A percentile compares a stretch with the other conserved stretches of the same genome.
These are phyloP conservation scores for Hirsutella rhossiliensis DNA, from an alignment of 2,329 filamentous ascomycete species.

Conservation along the genomic window DNA sequence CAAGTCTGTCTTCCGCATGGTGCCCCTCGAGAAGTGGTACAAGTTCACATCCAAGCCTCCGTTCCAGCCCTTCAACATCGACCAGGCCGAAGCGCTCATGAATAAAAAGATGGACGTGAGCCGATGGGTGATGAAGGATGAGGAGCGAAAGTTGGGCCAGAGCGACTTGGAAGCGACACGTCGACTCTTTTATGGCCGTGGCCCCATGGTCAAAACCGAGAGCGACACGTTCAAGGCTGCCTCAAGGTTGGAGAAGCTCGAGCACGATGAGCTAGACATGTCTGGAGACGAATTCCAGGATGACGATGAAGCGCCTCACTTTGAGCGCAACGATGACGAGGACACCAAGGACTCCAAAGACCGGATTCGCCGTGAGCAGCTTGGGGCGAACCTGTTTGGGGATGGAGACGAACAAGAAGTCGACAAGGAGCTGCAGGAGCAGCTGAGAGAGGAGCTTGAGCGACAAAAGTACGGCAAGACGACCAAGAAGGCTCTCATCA, in stretches of 20 bases:
- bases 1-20: constrained; percentile 62
- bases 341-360: constrained; percentile 61
- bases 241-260: constrained; percentile 51
- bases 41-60: constrained; percentile 70
- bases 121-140: constrained; percentile 66
- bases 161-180: constrained; percentile 51
- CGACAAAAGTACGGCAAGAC: constrained; percentile 63
- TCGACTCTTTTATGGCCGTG: constrained; percentile 35
- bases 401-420: constrained; percentile 58
- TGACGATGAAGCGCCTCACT: constrained; percentile 67
- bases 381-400: constrained; percentile 77
- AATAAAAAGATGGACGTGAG: constrained; percentile 64
- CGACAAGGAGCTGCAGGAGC: constrained; percentile 60
- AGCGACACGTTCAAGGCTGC: constrained; percentile 50
- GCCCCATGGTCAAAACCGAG: constrained; percentile 55
- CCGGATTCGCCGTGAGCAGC: constrained; percentile 65
- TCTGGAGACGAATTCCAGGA: constrained; percentile 71
- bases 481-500: constrained; percentile 69
- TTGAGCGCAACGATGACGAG: constrained; percentile 73
- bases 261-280: constrained; percentile 59
- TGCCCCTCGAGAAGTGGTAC: constrained; percentile 95
- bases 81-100: constrained; percentile 78
- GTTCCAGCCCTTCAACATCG: constrained; percentile 66
- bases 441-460: constrained; percentile 55
- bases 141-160: constrained; percentile 43